Evolutionary conservation across 352 stramenopile genomes (phyloP), one percentile per base, ranked within the genome.

Genomic region (Pythium angustatum): DNA sequence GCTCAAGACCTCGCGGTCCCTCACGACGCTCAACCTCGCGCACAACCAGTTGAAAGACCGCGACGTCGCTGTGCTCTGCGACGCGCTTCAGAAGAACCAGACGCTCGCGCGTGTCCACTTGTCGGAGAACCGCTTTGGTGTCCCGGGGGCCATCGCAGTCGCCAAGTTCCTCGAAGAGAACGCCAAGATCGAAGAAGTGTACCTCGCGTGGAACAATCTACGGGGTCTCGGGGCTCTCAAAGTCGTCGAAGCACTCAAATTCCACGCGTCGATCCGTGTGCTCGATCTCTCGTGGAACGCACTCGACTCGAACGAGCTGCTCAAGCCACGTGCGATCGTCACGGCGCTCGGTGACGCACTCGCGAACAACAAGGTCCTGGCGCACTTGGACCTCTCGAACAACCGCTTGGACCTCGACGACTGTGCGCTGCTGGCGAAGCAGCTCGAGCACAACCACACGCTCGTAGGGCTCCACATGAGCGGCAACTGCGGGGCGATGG

Each of bases 241-340:
- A 51, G 84, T 93, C 44, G 79, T 79, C 14, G 84, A 93, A 51
- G 72, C 82, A 9, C 66, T 93, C 36, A 87, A 88, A 53, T 93
- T 85, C 51, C 84, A 93, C 63, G 73, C 71, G 19, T 91, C 81
- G 11, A 52, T 93, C 47, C 77, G 84, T 8, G 84, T 84, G 40
- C 68, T 87, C 21, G 84, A 93, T 36, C 48, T 93, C n/a, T 90
- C 81, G 3, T 93, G 84, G 84, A 93, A 93, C 66, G 66, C 81
- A 0, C 72, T 93, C 21, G 75, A 80, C 53, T 90, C 83, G 33
- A 81, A 76, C 57, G 68, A 81, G 22, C 57, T 76, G 12, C 45
- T 86, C 26, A 71, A 69, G 41, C 72, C 74, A 19, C 71, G 78
- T 33, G 68, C 79, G 1, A 73, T 91, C 24, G 71, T 90, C 3